Base-by-base conservation (phyloP, 768 basidiomycete genomes). In the Pleurotus djamor region DNA sequence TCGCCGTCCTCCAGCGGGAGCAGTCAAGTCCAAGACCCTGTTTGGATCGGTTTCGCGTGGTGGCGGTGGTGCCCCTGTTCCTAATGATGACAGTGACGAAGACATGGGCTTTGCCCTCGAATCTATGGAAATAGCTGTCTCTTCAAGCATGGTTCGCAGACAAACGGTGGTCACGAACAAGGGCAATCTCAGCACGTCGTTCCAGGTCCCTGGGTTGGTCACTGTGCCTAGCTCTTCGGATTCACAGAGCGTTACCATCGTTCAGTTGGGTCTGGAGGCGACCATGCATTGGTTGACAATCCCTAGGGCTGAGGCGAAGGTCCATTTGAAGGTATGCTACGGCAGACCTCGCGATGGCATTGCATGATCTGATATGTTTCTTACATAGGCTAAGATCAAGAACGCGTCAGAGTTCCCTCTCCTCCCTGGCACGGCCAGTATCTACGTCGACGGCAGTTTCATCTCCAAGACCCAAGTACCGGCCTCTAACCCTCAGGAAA, bases 161-260 rank as follows among this genome's bases (percentile, higher is more conserved):
- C 16, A 35, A 17, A 16, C 37, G 13, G n/a, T 48, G 9, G 34
- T 36, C 12, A 12, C 44, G 16, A 35, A 48, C 17, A 12, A 48
- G 34, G 48, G 75, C 1, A 74, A 73, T 28, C 65, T 78, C 41
- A 76, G 63, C 52, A 78, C 79, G 8, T 79, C 76, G 2, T 80
- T 76, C 60, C 63, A 61, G 5, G 71, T 80, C 9, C 78, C 79
- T 0, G 79, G 81, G 0, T 61, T 73, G 10, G 75, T 79, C 44
- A 73, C 65, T 14, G 70, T 82, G n/a, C 79, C 79, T 0, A 74
- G 72, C 45, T 78, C 80, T 60, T 70, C 69, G 3, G 70, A 63
- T 3, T 63, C 69, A 3, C 78, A 79, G 52, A 80, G 71, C 36
- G 74, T 80, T 5, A 79, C 54, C 16, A 44, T 56, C 21, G 41